Evolutionary conservation across 2,329 filamentous ascomycete genomes (phyloP).

Genomic region (Coleophoma crateriformis): DNA sequence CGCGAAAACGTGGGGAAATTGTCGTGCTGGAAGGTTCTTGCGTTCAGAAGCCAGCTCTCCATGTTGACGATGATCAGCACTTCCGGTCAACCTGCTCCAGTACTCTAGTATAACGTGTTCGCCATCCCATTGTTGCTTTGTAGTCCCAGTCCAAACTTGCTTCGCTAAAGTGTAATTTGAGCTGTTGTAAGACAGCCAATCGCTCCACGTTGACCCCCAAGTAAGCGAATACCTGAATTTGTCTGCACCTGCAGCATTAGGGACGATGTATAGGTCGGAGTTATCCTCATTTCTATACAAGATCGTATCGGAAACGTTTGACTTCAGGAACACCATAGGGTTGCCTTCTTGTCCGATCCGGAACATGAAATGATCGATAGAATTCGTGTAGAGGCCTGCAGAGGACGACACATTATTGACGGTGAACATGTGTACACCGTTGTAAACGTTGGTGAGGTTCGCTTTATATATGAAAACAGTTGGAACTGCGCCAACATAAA

Average conservation of each 20-base stretch:
- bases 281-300: slow-evolving; percentile 33
- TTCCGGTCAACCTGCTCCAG: slow-evolving; percentile 52
- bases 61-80: slow-evolving; percentile 54
- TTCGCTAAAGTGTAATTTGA: slow-evolving; percentile 40
- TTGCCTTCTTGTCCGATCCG: slow-evolving; percentile 52
- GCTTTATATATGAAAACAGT: slow-evolving; percentile 47
- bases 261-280: slow-evolving; percentile 39
- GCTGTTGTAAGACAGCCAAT: slow-evolving; percentile 49
- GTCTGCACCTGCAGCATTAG: slow-evolving; percentile 55
- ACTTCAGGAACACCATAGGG: slow-evolving; percentile 50
- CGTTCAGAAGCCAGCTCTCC: slow-evolving; percentile 42
- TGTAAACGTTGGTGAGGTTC: slow-evolving; percentile 46
- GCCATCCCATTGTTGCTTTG: slow-evolving; percentile 51
- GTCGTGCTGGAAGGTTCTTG: slow-evolving; percentile 30
- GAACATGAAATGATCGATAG: slow-evolving; percentile 54
- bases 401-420: slow-evolving; percentile 43
- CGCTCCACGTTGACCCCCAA: slow-evolving; percentile 46
- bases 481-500: slow-evolving; percentile 45
- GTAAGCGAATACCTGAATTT: slow-evolving; percentile 33
- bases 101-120: slow-evolving; percentile 60
- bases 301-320: slow-evolving; percentile 52
- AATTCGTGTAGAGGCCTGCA: slow-evolving; percentile 26
- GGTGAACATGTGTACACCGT: slow-evolving; percentile 54
- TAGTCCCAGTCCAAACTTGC: slow-evolving; percentile 50
- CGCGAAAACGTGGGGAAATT: slow-evolving; percentile 57